Conservation (phyloP, 371 early-diverging fungal genomes). For the Mortierella sp. region DNA sequence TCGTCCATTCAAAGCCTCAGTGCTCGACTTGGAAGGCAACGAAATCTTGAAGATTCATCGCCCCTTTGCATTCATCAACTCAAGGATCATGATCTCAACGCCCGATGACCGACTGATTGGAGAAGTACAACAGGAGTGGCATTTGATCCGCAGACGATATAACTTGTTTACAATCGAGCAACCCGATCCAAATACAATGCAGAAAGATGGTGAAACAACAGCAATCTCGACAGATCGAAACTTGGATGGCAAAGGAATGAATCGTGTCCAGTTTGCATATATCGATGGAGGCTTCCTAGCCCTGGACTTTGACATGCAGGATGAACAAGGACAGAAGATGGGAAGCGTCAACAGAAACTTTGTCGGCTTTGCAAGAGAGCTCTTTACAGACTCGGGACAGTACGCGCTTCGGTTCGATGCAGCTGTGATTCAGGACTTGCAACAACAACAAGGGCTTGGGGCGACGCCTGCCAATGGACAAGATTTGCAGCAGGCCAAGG, state of each 20-base stretch:
- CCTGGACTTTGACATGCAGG: slow-evolving; percentile 84
- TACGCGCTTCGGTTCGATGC: slow-evolving; percentile 87
- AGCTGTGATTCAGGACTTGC: slow-evolving; percentile 61
- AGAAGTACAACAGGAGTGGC: slow-evolving; percentile 93
- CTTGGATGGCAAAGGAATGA: slow-evolving; percentile 18
- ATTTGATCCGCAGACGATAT: slow-evolving; percentile 85
- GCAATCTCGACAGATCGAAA: slow-evolving; percentile 31
- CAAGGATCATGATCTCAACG: slow-evolving; percentile 74
- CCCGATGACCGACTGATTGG: slow-evolving; percentile 79
- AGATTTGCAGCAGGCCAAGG: slow-evolving; percentile 26
- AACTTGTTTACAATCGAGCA: slow-evolving; percentile 77
- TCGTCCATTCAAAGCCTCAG: slow-evolving; percentile 82
- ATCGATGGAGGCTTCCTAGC: slow-evolving; percentile 84
- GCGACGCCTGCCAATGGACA: slow-evolving; percentile 20
- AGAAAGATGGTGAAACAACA: slow-evolving; percentile 17
- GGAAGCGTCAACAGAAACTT: slow-evolving; percentile 86
- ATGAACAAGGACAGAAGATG: slow-evolving; percentile 70
- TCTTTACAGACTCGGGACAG: slow-evolving; percentile 91
- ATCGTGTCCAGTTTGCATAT: slow-evolving; percentile 77
- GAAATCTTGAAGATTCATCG: slow-evolving; percentile 81
- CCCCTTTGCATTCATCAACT: slow-evolving; percentile 87
- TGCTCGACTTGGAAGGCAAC: slow-evolving; percentile 78
- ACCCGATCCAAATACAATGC: slow-evolving; percentile 21
- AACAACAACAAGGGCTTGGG: slow-evolving; percentile 43
- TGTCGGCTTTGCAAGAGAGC: slow-evolving; percentile 88